Evolutionary conservation across 257 asterid species (phyloP), one percentile per base, ranked within the genome.

Genomic region (Echium plantagineum): DNA sequence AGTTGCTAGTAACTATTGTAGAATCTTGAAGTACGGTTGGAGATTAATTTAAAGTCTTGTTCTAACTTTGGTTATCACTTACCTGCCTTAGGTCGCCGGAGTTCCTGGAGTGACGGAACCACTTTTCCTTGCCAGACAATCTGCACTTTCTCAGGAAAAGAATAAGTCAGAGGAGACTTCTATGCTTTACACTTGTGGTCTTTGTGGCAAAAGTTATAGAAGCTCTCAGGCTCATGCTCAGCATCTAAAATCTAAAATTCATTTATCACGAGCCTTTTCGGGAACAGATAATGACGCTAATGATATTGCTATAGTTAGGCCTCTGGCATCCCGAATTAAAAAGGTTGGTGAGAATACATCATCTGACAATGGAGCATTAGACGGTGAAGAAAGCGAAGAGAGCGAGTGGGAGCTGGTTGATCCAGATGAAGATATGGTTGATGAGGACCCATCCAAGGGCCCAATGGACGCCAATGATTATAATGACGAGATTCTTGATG

Each of bases 21-120:
- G 47, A 10, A 10, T 8, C 5, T 24, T 24, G 3, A 24, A 24
- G 26, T 24, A 24, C 3, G 26, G 26, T 24, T 24, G 26, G 26
- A 3, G 26, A 52, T 52, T 0, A 21, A 17, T 7, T 54, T 24
- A 4, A n/a, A 12, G 16, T 15, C 48, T 56, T 55, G 17, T 15
- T 64, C 21, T 63, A 57, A 20, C 51, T 21, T 38, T 38, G 2
- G 12, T 38, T 38, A 31, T 38, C 15, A 9, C 15, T 7, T 0
- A 7, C 8, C 48, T 38, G 49, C 60, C 73, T 51, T 73, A 93
- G 98, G 90, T 93, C 65, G 97, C 97, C 15, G 97, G 98, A 22
- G 95, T 93, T 53, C 98, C 97, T 22, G 97, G 97, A 56, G 96
- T 93, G 68, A 89, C 96, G 9, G 98, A 93, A 72, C 47, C 82